Percentiles rank a stretch among this genome's conserved stretches.
Evolutionary conservation across 139 green algal species (phyloP).

Genomic region (Closterium sp.): DNA sequence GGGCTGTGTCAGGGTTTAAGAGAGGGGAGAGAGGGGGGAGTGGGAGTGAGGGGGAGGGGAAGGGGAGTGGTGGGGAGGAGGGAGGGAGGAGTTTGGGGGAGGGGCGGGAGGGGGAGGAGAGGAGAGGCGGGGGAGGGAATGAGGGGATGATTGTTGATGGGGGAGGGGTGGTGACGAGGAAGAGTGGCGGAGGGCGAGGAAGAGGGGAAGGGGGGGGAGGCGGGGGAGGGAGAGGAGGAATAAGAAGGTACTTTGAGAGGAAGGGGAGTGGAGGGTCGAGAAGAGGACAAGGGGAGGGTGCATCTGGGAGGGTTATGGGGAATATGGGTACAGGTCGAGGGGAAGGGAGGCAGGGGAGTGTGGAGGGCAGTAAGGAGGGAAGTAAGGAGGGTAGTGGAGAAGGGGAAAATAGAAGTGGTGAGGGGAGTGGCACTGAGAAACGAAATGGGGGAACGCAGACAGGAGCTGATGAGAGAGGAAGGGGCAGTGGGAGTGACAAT

Average conservation of each 20-base stretch:
- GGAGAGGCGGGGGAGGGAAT: background rate
- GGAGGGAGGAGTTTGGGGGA: background rate
- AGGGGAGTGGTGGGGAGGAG: background rate
- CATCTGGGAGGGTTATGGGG: no score
- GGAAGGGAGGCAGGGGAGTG: background rate
- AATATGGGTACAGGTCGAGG: background rate
- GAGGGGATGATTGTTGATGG: background rate
- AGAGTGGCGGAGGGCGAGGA: background rate
- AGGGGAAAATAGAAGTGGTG: background rate
- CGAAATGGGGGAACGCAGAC: background rate
- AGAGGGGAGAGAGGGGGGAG: slow-evolving; percentile 1
- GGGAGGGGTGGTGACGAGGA: background rate
- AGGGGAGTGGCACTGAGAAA: background rate
- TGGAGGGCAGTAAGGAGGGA: slow-evolving; percentile 8
- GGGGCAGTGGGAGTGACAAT: background rate
- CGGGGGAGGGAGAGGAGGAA: background rate
- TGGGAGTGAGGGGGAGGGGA: slow-evolving; percentile 5
- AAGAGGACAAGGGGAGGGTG: background rate
- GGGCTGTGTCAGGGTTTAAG: background rate
- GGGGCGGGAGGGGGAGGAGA: background rate
- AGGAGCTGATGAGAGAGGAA: background rate
- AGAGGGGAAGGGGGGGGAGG: background rate
- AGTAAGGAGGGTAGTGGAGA: background rate
- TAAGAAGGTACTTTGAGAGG: background rate
- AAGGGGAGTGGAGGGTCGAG: background rate